Percentiles rank a stretch among this genome's conserved stretches.
These are phyloP conservation scores for Noccaea caerulescens DNA, from an alignment of 345 rosid species.

Conservation along the genomic window DNA sequence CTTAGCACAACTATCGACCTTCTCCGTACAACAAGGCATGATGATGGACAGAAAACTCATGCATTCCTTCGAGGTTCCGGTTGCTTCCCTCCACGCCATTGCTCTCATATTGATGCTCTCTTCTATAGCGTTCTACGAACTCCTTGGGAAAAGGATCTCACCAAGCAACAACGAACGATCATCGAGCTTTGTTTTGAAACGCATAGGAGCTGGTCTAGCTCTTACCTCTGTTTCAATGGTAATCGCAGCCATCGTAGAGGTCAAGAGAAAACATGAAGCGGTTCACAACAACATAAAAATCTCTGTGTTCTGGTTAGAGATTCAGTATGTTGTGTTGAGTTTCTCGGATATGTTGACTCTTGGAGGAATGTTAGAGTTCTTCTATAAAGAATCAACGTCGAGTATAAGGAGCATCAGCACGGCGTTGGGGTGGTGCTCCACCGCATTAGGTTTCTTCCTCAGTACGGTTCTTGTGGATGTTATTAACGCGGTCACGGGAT, in stretches of 20 bases:
- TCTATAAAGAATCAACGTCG: constrained; percentile 57
- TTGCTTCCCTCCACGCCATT: constrained; percentile 54
- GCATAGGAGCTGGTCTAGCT: constrained; percentile 57
- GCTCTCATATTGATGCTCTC: constrained; percentile 54
- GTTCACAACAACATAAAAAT: constrained; percentile 26
- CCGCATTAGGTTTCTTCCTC: constrained; percentile 58
- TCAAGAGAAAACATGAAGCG: constrained; percentile 45
- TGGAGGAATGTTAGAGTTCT: constrained; percentile 72
- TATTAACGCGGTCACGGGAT: constrained; percentile 48
- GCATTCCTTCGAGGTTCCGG: constrained; percentile 52
- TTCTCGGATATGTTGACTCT: constrained; percentile 62
- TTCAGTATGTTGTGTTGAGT: constrained; percentile 58
- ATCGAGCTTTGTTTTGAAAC: constrained; percentile 46
- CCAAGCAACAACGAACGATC: constrained; percentile 5
- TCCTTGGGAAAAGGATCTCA: constrained; percentile 1
- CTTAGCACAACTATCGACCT: constrained; percentile 63
- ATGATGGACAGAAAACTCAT: constrained; percentile 51
- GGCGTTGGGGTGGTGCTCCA: constrained; percentile 64
- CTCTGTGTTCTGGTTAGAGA: constrained; percentile 60
- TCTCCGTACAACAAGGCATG: constrained; percentile 63
- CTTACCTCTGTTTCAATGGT: constrained; percentile 59
- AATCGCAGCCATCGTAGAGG: constrained; percentile 54
- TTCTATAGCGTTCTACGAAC: constrained; percentile 52
- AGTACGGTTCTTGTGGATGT: constrained; percentile 52
- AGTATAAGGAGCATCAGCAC: constrained; percentile 59